Evolutionary conservation across 106 monocot genomes (phyloP).

Genomic region (Amphibolis antarctica): DNA sequence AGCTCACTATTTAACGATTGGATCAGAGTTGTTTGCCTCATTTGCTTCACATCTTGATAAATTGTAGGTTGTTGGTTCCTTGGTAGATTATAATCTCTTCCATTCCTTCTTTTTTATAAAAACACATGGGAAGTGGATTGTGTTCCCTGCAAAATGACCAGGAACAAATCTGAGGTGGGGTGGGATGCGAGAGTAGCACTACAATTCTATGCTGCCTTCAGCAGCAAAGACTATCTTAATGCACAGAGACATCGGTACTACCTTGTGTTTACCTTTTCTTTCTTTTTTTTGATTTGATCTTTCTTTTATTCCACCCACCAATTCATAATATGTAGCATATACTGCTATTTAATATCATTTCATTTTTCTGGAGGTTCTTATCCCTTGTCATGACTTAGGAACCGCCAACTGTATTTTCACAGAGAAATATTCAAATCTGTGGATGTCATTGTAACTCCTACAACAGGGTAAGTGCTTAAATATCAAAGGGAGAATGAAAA

Average conservation of each 20-base stretch:
- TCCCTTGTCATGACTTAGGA: constrained; percentile 24
- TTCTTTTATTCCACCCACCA: too few relatives aligned
- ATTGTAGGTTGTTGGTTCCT: constrained; percentile 29
- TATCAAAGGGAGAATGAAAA: background rate
- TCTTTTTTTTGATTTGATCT: constrained; percentile 4
- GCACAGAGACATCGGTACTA: constrained; percentile 68
- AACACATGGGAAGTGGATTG: background rate
- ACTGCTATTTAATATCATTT: too few relatives aligned
- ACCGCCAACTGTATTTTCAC: constrained; percentile 75
- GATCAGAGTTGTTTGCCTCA: constrained; percentile 67
- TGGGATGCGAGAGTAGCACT: constrained; percentile 74
- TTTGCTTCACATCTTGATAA: constrained; percentile 52
- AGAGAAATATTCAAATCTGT: constrained; percentile 56
- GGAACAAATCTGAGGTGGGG: constrained; percentile 49
- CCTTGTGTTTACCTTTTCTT: background rate
- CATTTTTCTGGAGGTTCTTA: background rate
- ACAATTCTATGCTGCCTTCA: constrained; percentile 52
- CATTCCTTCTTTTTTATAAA: background rate
- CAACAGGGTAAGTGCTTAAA: constrained; percentile 47
- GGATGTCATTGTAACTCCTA: constrained; percentile 90
- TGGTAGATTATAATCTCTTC: background rate
- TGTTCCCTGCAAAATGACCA: constrained; percentile 6
- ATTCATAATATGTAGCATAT: too few relatives aligned
- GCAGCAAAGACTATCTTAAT: constrained; percentile 70
- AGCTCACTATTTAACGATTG: constrained; percentile 82